Evolutionary conservation across 2,329 filamentous ascomycete genomes (phyloP).

Genomic region (Trichoderma lentiforme): DNA sequence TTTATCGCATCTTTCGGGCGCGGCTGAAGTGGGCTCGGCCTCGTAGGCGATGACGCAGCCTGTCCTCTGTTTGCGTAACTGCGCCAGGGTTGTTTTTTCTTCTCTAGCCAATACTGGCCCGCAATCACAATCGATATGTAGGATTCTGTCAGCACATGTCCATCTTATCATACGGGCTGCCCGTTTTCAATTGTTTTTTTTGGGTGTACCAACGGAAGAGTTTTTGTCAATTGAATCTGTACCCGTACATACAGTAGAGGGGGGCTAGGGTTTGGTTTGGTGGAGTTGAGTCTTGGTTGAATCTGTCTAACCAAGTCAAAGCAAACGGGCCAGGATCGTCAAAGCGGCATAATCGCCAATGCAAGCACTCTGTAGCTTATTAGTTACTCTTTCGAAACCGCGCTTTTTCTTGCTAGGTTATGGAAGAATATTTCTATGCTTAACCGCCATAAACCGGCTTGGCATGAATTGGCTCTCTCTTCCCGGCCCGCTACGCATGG

Average conservation of each 20-base stretch:
- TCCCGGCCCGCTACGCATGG: background rate
- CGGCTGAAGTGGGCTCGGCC: background rate
- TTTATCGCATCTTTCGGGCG: background rate
- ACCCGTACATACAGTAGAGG: background rate
- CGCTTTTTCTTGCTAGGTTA: background rate
- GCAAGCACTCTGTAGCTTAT: background rate
- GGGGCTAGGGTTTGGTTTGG: background rate
- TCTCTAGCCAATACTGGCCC: background rate
- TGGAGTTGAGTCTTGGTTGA: background rate
- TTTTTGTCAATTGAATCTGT: background rate
- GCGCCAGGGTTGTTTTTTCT: background rate
- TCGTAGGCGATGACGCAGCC: slow-evolving; percentile 17
- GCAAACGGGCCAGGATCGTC: background rate
- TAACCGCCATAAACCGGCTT: background rate
- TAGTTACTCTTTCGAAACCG: background rate
- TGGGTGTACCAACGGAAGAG: background rate
- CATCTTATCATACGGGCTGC: background rate
- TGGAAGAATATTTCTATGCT: background rate
- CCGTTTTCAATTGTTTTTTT: background rate
- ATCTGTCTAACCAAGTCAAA: background rate
- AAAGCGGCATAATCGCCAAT: background rate
- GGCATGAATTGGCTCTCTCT: background rate
- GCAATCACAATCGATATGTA: background rate
- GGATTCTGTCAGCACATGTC: background rate
- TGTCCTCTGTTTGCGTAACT: background rate